These are phyloP conservation scores for Hansenula sp. DNA, from an alignment of 1,139 yeast species.

Conservation along the genomic window DNA sequence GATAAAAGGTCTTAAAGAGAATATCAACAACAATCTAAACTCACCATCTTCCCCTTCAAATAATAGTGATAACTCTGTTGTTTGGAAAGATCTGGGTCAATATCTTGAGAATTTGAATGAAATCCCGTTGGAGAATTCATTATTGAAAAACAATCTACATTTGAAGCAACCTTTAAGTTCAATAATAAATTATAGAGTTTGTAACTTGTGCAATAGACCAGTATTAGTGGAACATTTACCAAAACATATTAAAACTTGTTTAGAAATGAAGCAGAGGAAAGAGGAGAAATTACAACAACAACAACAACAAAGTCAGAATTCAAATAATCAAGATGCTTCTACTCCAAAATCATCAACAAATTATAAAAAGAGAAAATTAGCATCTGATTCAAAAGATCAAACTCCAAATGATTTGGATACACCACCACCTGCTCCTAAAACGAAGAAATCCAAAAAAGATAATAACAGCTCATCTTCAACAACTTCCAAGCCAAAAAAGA, in stretches of 20 bases:
- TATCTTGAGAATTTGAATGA: constrained; percentile 48
- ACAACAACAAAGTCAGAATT: not conserved
- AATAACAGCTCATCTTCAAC: constrained; percentile 18
- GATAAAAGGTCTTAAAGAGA: constrained; percentile 19
- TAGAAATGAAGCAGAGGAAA: constrained; percentile 39
- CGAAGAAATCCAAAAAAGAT: constrained; percentile 19
- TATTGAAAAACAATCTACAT: constrained; percentile 22
- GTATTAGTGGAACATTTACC: constrained; percentile 45
- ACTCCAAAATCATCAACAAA: constrained; percentile 1
- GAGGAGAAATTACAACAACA: constrained; percentile 26
- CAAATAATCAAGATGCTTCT: not conserved
- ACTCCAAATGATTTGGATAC: constrained; percentile 18
- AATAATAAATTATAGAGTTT: constrained; percentile 54
- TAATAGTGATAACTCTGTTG: constrained; percentile 7
- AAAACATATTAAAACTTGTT: constrained; percentile 45
- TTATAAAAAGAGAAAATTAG: constrained; percentile 13
- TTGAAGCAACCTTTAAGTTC: constrained; percentile 38
- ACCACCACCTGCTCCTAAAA: constrained; percentile 22
- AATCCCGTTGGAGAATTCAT: constrained; percentile 25
- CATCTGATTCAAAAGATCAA: constrained; percentile 8
- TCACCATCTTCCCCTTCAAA: not conserved
- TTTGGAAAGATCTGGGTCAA: constrained; percentile 63
- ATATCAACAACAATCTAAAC: not conserved
- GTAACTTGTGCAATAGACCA: constrained; percentile 65
- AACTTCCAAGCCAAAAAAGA: constrained; percentile 44